Evolutionary conservation across 2,329 filamentous ascomycete genomes (phyloP), one percentile per base, ranked within the genome.

Genomic region (Sarocladiaceae sp.): DNA sequence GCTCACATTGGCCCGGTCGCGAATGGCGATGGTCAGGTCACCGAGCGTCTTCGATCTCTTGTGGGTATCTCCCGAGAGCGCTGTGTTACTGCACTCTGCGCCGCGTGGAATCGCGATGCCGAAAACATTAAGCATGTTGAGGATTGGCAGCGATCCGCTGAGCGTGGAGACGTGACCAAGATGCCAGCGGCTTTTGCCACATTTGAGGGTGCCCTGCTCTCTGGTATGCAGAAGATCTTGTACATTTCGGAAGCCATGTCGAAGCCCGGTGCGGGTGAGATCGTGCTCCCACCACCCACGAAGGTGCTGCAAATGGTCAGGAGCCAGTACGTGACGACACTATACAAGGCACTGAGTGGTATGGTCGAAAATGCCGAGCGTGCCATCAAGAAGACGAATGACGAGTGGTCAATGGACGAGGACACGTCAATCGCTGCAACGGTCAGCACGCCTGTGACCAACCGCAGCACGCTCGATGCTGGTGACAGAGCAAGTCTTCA

Each of bases 291-390:
- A 15, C 94, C 93, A 4, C 83, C 88, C 27, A 74, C 83, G 6
- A 98, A 97, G 62, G 69, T 96, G 33, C 70, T 97, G 33, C 87
- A 95, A 61, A 88, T 90, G 78, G 88, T 97, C 13, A 80, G 90
- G 51, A 85, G 82, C 51, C 88, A 95, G 58, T 98, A 98, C 58
- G 89, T 95, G 13, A 89, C 85, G 6, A 95, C 90, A 47, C 69
- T 98, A 33, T 97, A 97, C 65, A 95, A 95, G 62, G 88, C 88
- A 6, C 68, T 98, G 29, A 94, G 88, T 55, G 93, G 91, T 18
- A 91, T 98, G 81, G 89, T 98, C 1, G 93, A 97, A 65, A 97
- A 95, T 62, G 91, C 93, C 3, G 89, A 97, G 65, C 80, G 81
- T 46, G 76, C 82, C 3, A 63, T 81, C 12, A 78, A 82, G 53